These are phyloP conservation scores for Ogataea naganishii DNA, from an alignment of 805 yeast species.

Conservation along the genomic window DNA sequence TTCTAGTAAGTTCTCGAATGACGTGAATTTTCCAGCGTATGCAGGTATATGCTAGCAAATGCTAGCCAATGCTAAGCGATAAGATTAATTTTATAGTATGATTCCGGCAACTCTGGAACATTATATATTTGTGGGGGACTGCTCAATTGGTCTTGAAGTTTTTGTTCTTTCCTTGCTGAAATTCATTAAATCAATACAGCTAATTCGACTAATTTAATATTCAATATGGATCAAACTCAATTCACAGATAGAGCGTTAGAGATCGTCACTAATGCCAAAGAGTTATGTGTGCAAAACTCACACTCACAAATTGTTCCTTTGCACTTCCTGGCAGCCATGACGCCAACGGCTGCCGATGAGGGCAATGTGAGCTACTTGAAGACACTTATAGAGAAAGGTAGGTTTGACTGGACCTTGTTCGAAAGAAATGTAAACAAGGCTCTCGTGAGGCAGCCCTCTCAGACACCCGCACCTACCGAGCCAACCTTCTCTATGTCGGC, in stretches of 20 bases:
- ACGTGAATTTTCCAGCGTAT: not conserved
- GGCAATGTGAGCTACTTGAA: conserved; percentile 59
- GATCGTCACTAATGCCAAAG: conserved; percentile 69
- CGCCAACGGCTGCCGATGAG: conserved; percentile 47
- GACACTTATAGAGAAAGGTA: conserved; percentile 74
- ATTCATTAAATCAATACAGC: not conserved
- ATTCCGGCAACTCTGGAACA: no score
- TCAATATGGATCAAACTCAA: conserved; percentile 56
- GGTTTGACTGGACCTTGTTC: conserved; percentile 78
- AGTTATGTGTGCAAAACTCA: conserved; percentile 75
- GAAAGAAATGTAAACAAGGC: conserved; percentile 75
- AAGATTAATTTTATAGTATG: no score
- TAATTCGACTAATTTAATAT: not conserved
- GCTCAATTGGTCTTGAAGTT: not conserved
- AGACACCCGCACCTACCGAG: conserved; percentile 82
- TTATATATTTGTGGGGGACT: no score
- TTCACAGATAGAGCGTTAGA: conserved; percentile 90
- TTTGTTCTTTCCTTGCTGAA: conserved; percentile 2
- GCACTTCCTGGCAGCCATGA: conserved; percentile 88
- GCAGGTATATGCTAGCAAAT: conserved; percentile 1
- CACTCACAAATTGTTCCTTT: conserved; percentile 82
- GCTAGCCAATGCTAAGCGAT: no score
- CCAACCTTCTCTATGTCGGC: conserved; percentile 69
- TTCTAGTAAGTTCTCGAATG: no score
- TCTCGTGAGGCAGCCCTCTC: conserved; percentile 79